Evolutionary conservation across 768 basidiomycete genomes (phyloP).

Genomic region (Lactarius evosmus): DNA sequence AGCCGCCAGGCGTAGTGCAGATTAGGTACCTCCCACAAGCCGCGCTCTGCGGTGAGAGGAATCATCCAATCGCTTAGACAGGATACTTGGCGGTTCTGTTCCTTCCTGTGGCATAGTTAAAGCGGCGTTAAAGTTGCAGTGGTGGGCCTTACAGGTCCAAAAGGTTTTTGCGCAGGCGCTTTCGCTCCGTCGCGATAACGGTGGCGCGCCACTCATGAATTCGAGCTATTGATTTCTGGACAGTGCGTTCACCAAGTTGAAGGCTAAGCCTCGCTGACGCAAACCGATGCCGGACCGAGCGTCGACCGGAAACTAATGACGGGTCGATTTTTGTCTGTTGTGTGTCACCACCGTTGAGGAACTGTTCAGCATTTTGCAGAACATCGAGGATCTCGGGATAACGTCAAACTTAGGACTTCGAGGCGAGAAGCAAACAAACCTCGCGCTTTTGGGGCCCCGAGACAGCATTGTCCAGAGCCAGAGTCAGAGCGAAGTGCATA

Average conservation of each 20-base stretch:
- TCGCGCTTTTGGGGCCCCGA: conserved; percentile 68
- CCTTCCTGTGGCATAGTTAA: conserved; percentile 50
- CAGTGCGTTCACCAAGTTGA: conserved; percentile 58
- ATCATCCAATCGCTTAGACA: conserved; percentile 58
- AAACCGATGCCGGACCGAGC: conserved; percentile 50
- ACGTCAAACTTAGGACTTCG: not conserved
- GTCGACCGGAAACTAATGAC: conserved; percentile 47
- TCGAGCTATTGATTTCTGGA: conserved; percentile 58
- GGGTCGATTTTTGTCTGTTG: conserved; percentile 53
- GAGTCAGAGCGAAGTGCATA: conserved; percentile 62
- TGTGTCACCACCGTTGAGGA: conserved; percentile 47
- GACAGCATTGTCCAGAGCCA: conserved; percentile 63
- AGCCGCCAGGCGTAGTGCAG: conserved; percentile 62
- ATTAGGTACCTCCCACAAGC: conserved; percentile 68
- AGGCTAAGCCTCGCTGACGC: conserved; percentile 58
- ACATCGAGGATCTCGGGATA: conserved; percentile 54
- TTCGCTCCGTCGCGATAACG: conserved; percentile 64
- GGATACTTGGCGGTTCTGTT: conserved; percentile 68
- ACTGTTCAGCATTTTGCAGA: conserved; percentile 49
- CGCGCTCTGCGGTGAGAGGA: conserved; percentile 68
- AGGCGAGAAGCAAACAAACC: conserved; percentile 38
- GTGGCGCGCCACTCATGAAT: conserved; percentile 73
- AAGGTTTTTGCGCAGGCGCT: conserved; percentile 64
- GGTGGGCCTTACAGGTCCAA: conserved; percentile 60
- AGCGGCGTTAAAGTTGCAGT: not conserved